Percentiles rank a stretch among this genome's conserved stretches.
These are phyloP conservation scores for Mortierella sp. DNA, from an alignment of 371 early-diverging fungal species.

Conservation along the genomic window DNA sequence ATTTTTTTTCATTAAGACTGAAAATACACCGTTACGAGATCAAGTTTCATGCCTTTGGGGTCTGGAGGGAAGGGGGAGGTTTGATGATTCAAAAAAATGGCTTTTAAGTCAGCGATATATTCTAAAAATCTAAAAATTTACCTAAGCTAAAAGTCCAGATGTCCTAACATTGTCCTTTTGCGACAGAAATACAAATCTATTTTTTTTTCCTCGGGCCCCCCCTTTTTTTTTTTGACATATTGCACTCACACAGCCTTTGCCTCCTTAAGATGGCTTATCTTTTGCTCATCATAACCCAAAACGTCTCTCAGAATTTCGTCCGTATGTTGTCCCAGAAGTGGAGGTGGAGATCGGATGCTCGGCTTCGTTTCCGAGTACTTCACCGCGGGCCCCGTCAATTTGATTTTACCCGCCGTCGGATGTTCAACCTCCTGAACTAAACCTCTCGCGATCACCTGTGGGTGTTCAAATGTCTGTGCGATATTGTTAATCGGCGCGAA, in stretches of 20 bases:
- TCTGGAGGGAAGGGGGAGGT: too few species aligned
- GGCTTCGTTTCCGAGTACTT: constrained; percentile 80
- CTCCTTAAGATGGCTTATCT: constrained; percentile 20
- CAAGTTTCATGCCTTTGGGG: too few species aligned
- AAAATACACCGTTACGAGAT: too few species aligned
- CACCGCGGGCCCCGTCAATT: constrained; percentile 83
- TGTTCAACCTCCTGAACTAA: constrained; percentile 88
- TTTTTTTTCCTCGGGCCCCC: not conserved
- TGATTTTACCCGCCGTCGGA: constrained; percentile 82
- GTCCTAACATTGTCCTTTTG: too few species aligned
- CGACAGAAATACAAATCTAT: too few species aligned
- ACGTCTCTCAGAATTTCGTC: constrained; percentile 73
- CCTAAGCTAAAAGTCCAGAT: too few species aligned
- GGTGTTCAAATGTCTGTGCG: constrained; percentile 87
- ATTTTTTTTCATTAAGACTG: too few species aligned
- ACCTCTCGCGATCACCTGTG: constrained; percentile 83
- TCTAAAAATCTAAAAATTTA: too few species aligned
- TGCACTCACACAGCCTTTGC: constrained; percentile 12
- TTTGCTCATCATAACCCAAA: constrained; percentile 65
- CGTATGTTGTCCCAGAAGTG: constrained; percentile 91
- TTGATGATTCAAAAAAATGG: too few species aligned
- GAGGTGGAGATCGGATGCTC: constrained; percentile 83
- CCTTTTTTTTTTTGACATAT: not conserved
- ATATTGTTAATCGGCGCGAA: constrained; percentile 92
- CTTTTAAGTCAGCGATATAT: too few species aligned